phyloP scores from a whole-genome alignment of 148 eudicot genomes.

The Chenopodium berlandieri region DNA sequence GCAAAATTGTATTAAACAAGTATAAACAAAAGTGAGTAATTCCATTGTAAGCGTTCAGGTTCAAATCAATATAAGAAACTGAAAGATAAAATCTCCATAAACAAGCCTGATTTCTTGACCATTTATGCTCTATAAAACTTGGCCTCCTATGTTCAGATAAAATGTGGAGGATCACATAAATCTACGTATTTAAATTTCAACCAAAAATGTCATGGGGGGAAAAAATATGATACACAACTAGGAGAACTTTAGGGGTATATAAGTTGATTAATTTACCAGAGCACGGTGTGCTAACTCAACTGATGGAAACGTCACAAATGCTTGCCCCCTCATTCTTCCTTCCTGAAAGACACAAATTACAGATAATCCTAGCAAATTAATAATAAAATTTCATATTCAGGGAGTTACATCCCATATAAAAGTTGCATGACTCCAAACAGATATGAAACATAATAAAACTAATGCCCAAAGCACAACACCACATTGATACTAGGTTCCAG shows the following conservation, averaged over 20 bases:
- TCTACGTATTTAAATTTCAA: too few relatives aligned
- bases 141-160: not conserved
- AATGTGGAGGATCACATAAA: not conserved
- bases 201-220: too few relatives aligned
- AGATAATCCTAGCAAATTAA: not conserved
- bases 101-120: not conserved
- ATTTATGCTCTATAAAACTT: not conserved
- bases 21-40: not conserved
- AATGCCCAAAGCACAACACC: not conserved
- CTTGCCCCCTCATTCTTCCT: constrained; percentile 98
- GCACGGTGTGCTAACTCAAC: constrained; percentile 79
- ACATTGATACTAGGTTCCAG: not conserved
- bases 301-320: constrained; percentile 90
- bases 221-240: not conserved
- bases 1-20: not conserved
- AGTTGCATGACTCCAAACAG: not conserved
- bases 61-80: not conserved
- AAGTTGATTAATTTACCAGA: constrained; percentile 42
- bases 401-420: not conserved
- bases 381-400: not conserved
- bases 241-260: not conserved
- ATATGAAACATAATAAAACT: not conserved
- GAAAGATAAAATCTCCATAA: not conserved
- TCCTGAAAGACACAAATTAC: constrained; percentile 46
- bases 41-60: not conserved